These are phyloP conservation scores for Podospora tetraspora DNA, from an alignment of 495 filamentous ascomycete genomes.

Conservation along the genomic window DNA sequence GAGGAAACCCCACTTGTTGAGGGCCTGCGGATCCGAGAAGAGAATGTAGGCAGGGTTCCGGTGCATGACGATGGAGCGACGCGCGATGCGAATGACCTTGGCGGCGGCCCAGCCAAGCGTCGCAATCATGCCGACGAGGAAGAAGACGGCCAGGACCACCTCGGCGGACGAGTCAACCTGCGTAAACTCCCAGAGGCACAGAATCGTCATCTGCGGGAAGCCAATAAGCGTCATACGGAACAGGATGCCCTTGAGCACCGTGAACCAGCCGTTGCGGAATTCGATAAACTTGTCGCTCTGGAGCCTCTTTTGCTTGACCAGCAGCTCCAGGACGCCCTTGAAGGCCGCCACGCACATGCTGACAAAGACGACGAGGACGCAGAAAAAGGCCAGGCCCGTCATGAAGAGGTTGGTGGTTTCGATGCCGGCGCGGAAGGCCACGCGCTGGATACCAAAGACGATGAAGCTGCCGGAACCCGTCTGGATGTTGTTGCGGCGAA, in stretches of 20 bases:
- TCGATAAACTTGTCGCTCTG: slow-evolving; percentile 86
- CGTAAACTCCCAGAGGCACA: slow-evolving; percentile 95
- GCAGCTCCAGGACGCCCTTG: slow-evolving; percentile 73
- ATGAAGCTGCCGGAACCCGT: slow-evolving; percentile 53
- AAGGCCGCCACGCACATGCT: slow-evolving; percentile 69
- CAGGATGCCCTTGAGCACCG: slow-evolving; percentile 63
- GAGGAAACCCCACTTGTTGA: slow-evolving; percentile 99
- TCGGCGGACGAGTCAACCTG: slow-evolving; percentile 78
- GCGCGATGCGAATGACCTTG: slow-evolving; percentile 87
- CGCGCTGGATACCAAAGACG: slow-evolving; percentile 86
- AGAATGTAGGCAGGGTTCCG: slow-evolving; percentile 97
- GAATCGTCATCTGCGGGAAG: slow-evolving; percentile 86
- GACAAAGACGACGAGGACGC: slow-evolving; percentile 69
- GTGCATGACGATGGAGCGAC: slow-evolving; percentile 85
- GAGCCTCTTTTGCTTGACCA: slow-evolving; percentile 70
- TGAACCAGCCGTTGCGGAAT: slow-evolving; percentile 81
- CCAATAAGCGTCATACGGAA: slow-evolving; percentile 92
- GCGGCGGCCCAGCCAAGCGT: slow-evolving; percentile 82
- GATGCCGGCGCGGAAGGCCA: slow-evolving; percentile 78
- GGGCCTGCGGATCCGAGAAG: slow-evolving; percentile 84
- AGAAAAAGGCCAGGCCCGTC: slow-evolving; percentile 86
- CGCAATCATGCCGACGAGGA: slow-evolving; percentile 75
- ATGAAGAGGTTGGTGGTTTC: slow-evolving; percentile 93
- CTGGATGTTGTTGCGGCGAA: slow-evolving; percentile 39
- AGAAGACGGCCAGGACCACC: slow-evolving; percentile 83